These are phyloP conservation scores for Lumnitzera racemosa DNA, from an alignment of 345 rosid species.

Conservation along the genomic window DNA sequence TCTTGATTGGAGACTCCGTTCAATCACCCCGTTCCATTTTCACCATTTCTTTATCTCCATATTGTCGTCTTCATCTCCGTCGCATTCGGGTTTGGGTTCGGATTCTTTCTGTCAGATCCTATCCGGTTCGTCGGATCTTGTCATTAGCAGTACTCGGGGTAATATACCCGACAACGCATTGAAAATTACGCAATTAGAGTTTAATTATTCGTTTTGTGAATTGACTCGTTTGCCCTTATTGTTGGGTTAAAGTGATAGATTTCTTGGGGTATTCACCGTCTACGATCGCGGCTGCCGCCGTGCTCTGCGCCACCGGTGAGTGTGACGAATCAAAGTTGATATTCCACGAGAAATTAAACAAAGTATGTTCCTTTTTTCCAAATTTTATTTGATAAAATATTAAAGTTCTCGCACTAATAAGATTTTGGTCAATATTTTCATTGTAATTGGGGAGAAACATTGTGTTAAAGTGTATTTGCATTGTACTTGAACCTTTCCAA, in stretches of 20 bases:
- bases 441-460: too few species aligned
- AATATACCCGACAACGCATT: constrained; percentile 5
- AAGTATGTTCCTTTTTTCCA: constrained; percentile 20
- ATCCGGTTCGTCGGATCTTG: constrained; percentile 41
- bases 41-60: constrained; percentile 36
- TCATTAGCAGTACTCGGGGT: constrained; percentile 49
- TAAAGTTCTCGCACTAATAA: not conserved
- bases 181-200: too few species aligned
- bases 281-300: constrained; percentile 51
- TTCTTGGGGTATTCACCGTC: constrained; percentile 48
- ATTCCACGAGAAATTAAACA: constrained; percentile 25
- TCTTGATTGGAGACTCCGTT: constrained; percentile 48
- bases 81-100: not conserved
- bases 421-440: not conserved
- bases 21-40: constrained; percentile 53
- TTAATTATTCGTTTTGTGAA: not conserved
- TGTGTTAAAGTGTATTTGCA: too few species aligned
- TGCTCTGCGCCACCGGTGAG: constrained; percentile 30
- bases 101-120: constrained; percentile 15
- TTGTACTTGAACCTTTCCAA: too few species aligned
- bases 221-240: not conserved
- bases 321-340: constrained; percentile 7
- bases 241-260: constrained; percentile 36
- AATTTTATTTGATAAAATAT: not conserved
- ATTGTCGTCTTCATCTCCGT: constrained; percentile 13